A percentile compares a stretch with the other conserved stretches of the same genome.
phyloP scores from a whole-genome alignment of 306 rosid species.

The Bauhinia variegata region DNA sequence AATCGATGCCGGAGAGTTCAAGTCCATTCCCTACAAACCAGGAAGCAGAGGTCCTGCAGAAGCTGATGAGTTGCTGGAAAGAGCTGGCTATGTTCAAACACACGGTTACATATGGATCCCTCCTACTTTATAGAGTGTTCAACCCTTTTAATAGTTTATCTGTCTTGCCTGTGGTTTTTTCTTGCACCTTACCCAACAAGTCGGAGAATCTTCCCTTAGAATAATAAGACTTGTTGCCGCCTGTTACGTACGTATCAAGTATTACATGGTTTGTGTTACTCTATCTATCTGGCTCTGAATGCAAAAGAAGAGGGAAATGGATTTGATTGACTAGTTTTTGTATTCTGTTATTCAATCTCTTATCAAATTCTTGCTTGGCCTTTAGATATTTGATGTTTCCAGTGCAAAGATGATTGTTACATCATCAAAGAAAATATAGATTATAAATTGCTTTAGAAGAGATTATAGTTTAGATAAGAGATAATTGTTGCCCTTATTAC shows the following conservation, averaged over 20 bases:
- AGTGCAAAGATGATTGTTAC: no score
- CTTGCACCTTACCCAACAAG: constrained; percentile 28
- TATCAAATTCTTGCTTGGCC: no score
- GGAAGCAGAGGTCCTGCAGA: constrained; percentile 92
- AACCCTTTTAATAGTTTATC: neutral
- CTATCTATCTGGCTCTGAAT: constrained; percentile 1
- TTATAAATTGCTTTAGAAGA: no score
- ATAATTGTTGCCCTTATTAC: no score
- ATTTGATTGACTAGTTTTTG: constrained; percentile 5
- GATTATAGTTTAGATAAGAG: no score
- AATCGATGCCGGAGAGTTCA: constrained; percentile 73
- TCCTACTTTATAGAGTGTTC: constrained; percentile 67
- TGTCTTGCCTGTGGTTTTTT: constrained; percentile 3
- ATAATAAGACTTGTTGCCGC: no score
- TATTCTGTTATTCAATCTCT: neutral
- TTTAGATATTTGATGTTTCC: no score
- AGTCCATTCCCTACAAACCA: constrained; percentile 68
- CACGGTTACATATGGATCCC: constrained; percentile 94
- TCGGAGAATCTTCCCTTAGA: constrained; percentile 37
- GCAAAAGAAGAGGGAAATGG: constrained; percentile 16
- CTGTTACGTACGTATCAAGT: constrained; percentile 18
- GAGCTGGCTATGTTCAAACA: constrained; percentile 88
- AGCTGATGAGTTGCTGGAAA: constrained; percentile 77
- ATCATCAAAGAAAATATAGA: no score
- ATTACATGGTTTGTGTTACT: constrained; percentile 10